These are phyloP conservation scores for Boletus rubescentipes DNA, from an alignment of 768 basidiomycete genomes.

Conservation along the genomic window DNA sequence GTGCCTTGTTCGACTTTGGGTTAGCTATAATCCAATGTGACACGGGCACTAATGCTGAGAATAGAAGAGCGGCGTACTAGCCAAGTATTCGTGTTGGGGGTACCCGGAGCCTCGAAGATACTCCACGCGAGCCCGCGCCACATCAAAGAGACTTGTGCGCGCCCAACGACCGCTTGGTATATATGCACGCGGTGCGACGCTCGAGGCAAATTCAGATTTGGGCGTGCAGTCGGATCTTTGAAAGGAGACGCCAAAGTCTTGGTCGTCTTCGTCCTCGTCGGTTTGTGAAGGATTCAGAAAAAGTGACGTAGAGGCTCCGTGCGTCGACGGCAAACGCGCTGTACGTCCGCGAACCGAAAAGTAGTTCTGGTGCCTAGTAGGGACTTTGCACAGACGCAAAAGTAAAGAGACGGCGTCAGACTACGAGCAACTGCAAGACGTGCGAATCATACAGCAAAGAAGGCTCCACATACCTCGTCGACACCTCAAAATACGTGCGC, in stretches of 20 bases:
- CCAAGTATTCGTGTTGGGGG: constrained; percentile 71
- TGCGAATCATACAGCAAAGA: background rate
- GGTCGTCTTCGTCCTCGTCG: constrained; percentile 38
- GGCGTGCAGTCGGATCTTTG: background rate
- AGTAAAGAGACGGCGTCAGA: background rate
- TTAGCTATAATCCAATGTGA: background rate
- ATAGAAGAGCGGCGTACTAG: constrained; percentile 72
- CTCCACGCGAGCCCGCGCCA: constrained; percentile 78
- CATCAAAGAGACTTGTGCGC: constrained; percentile 69
- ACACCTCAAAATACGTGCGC: constrained; percentile 79
- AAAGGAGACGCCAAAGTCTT: constrained; percentile 28
- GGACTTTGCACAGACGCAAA: constrained; percentile 44
- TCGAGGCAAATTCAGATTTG: constrained; percentile 27
- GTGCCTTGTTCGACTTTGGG: background rate
- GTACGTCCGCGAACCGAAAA: constrained; percentile 74
- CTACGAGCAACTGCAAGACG: background rate
- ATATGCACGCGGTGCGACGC: constrained; percentile 21
- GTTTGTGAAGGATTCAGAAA: constrained; percentile 75
- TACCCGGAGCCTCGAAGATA: constrained; percentile 81
- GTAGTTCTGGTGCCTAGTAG: constrained; percentile 86
- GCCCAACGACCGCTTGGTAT: constrained; percentile 35
- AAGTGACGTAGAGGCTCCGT: constrained; percentile 78
- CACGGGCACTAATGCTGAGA: too few relatives aligned
- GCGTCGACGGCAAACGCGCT: constrained; percentile 70
- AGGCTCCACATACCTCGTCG: constrained; percentile 68